These are phyloP conservation scores for Sicyos baderoa DNA, from an alignment of 306 rosid species.

Conservation along the genomic window DNA sequence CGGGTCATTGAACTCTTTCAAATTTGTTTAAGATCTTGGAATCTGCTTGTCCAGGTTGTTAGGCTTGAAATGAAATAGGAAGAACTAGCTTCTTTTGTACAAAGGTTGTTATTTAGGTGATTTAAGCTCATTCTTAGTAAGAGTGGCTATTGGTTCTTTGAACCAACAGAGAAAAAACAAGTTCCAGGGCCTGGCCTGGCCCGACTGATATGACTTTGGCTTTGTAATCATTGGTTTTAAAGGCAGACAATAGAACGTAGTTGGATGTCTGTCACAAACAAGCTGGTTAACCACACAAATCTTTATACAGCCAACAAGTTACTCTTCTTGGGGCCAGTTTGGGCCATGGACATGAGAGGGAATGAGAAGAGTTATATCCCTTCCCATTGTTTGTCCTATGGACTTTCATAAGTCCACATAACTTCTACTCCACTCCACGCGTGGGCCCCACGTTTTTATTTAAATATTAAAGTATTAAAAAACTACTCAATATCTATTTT, in stretches of 20 bases:
- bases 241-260: neutral
- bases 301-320: neutral
- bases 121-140: neutral
- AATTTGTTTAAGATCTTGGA: neutral
- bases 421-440: no score
- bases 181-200: neutral
- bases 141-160: conserved; percentile 7
- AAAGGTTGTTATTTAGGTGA: neutral
- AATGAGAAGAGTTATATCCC: no score
- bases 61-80: neutral
- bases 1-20: neutral
- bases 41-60: neutral
- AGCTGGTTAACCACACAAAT: conserved; percentile 13
- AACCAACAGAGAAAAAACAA: neutral
- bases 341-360: no score
- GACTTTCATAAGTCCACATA: no score
- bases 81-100: neutral
- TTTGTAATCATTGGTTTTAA: conserved; percentile 6
- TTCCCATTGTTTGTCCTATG: no score
- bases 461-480: no score
- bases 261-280: neutral
- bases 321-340: neutral
- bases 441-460: no score
- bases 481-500: no score
- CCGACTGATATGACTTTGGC: conserved; percentile 4